phyloP scores from a whole-genome alignment of 2,329 filamentous ascomycete genomes.

The Blastomyces parvus region DNA sequence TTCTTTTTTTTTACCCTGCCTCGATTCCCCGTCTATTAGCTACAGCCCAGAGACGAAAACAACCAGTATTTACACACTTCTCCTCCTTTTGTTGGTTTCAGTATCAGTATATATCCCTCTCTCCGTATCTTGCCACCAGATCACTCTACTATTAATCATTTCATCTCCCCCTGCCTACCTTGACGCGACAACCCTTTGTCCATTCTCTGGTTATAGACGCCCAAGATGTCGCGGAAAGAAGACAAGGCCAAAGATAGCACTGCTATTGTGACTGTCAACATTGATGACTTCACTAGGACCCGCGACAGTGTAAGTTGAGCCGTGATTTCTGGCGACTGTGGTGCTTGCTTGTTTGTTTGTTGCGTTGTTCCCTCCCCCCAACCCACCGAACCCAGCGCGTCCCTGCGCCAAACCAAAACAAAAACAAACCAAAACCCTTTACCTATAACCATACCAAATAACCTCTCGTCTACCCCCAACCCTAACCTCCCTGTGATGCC shows the following conservation, averaged over 20 bases:
- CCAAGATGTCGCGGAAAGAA: conserved; percentile 36
- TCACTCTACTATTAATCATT: no score
- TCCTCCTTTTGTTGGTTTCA: no score
- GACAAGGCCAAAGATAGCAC: conserved; percentile 27
- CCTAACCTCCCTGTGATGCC: no score
- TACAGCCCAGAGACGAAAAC: no score
- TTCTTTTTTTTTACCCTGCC: conserved; percentile 28
- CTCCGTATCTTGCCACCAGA: no score
- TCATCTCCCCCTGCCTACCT: no score
- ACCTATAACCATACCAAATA: no score
- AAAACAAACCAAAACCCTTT: not conserved
- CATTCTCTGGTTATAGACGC: no score
- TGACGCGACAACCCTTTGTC: no score
- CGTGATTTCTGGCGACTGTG: conserved; percentile 4
- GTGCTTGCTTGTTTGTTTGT: not conserved
- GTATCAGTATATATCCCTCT: no score
- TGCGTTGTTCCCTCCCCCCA: not conserved
- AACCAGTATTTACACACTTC: no score
- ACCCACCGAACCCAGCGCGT: not conserved
- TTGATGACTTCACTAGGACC: conserved; percentile 69
- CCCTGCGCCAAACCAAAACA: not conserved
- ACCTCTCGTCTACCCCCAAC: no score
- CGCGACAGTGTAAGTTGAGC: conserved; percentile 63
- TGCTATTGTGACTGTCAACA: conserved; percentile 40
- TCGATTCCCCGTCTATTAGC: conserved; percentile 28